Base-by-base conservation (phyloP, 106 monocot genomes). In the Xerophyta viscosa region DNA sequence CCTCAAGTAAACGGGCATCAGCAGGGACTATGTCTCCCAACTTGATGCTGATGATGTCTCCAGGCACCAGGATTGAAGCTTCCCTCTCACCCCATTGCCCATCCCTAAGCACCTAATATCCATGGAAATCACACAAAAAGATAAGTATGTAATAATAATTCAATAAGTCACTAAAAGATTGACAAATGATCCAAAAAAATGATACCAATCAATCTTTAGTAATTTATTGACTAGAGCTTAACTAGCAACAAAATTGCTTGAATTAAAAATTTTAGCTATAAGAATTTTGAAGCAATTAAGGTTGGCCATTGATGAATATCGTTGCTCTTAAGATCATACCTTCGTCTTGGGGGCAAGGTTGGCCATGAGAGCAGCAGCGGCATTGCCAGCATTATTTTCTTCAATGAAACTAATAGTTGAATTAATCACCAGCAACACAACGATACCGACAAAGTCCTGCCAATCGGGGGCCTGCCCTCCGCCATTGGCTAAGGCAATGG, bases 321-420 rank as follows among this genome's bases (percentile, higher is more conserved):
- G n/a, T n/a, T n/a, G n/a, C n/a, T n/a, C n/a, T n/a, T n/a, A n/a
- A n/a, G n/a, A 39, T 39, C 15, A 46, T 50, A 88, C 93, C 85
- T 96, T 96, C 14, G 88, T 81, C 46, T 96, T 96, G 23, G 96
- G 96, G 9, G 96, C 96, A 29, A 96, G 82, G 25, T 75, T 70
- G 36, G 96, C 96, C 96, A 96, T 96, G 61, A 96, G 77, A 17
- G 96, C 88, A 0, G 96, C 96, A 0, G 96, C 96, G 0, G 96
- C 96, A 29, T 96, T 96, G 17, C 96, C 96, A 5, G 96, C 96
- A 41, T 96, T 96, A 70, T 96, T 96, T 60, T 96, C 96, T 63
- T 96, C 96, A 19, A 96, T 89, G 81, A 96, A 96, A 54, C 78
- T 79, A 54, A 96, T 96, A 37, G 96, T 96, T 39, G 96, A 96